Base-by-base conservation (phyloP, 768 basidiomycete genomes). In the Pisolithus orientalis region DNA sequence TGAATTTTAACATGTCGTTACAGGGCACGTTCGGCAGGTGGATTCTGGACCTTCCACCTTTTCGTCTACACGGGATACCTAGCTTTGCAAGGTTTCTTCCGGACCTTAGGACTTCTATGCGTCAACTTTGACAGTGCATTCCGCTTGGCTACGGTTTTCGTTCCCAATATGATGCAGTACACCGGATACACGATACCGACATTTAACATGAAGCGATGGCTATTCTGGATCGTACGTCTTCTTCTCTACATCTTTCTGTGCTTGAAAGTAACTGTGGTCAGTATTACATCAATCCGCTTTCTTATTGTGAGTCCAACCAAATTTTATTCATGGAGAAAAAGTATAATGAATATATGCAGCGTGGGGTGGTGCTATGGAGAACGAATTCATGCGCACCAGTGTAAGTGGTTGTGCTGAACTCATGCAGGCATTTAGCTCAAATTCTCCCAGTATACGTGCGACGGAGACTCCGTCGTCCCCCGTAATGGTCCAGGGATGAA, bases 21-120 rank as follows among this genome's bases (percentile, higher is more conserved):
- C 14, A 66, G 65, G 34, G 57, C 65, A 14, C 72, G 72, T 6
- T 65, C 67, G 5, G 70, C 70, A 3, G 71, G 63, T 16, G 74
- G 61, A 16, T 80, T 77, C 67, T 80, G 76, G 64, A 75, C 84
- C 16, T 83, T 78, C 72, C 82, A 84, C 63, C 67, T 93, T 21
- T 76, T 87, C 67, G 75, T 76, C 47, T 86, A 85, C 54, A 17
- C 80, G 25, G 78, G 80, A 1, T 89, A 79, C 65, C 71, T 91
- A 48, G 66, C 80, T 24, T 85, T 93, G 82, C 86, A 89, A 67
- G 87, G 83, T 0, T 89, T 93, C 75, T 95, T 94, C 80, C 73
- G 90, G 39, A 82, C 82, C 0, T 78, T 87, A 52, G 86, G 85
- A 29, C 64, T 77, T 51, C 65, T 83, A 56, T 82, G 75, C 60